Evolutionary conservation across 2,329 filamentous ascomycete genomes (phyloP).

Genomic region (Colletotrichum aenigma): DNA sequence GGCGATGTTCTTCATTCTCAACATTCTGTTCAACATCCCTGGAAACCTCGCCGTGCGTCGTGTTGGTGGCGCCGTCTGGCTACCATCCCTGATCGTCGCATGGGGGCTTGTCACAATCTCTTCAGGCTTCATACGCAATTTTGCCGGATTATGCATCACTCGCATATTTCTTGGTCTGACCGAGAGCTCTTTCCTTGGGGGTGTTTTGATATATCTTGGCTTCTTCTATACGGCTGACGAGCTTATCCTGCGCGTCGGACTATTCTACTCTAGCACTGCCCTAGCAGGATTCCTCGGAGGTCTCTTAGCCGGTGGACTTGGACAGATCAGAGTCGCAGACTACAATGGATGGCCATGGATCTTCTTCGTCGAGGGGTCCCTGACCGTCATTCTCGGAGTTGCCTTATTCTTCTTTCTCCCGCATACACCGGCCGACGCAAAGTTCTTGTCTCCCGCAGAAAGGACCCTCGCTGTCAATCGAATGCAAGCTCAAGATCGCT

Average conservation of each 20-base stretch:
- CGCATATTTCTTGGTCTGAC: constrained; percentile 25
- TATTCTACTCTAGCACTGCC: constrained; percentile 25
- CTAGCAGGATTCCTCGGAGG: constrained; percentile 19
- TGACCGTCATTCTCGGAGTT: constrained; percentile 10
- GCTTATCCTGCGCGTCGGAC: constrained; percentile 24
- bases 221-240: constrained; percentile 28
- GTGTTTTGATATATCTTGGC: constrained; percentile 27
- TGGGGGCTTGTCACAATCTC: constrained; percentile 26
- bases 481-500: not conserved
- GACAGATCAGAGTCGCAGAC: not conserved
- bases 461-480: not conserved
- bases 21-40: constrained; percentile 27
- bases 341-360: constrained; percentile 23
- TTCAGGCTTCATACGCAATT: constrained; percentile 25
- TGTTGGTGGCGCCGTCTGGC: constrained; percentile 23
- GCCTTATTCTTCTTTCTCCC: not conserved
- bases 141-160: constrained; percentile 23
- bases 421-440: constrained; percentile 12
- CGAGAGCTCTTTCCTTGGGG: constrained; percentile 26
- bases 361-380: constrained; percentile 20
- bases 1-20: constrained; percentile 25
- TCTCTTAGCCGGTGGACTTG: constrained; percentile 9
- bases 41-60: constrained; percentile 25
- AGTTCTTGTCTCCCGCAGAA: constrained; percentile 1
- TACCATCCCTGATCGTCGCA: constrained; percentile 21